Conservation (phyloP, 805 yeast species). For the Blastobotrys attinorum region DNA sequence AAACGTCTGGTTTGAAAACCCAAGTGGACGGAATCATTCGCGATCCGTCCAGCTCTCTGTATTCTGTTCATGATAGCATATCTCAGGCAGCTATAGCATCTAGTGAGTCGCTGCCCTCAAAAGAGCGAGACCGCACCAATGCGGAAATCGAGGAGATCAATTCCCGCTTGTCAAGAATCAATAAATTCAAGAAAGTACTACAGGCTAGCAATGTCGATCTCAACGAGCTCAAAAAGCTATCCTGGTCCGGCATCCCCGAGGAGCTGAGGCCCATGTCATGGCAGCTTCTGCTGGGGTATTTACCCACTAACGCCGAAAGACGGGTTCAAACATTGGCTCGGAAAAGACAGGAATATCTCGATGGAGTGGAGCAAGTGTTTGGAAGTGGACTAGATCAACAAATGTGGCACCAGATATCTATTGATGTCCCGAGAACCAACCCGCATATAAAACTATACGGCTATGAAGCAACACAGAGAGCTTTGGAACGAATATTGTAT, state of each 20-base stretch:
- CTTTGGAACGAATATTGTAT: conserved; percentile 73
- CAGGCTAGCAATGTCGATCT: conserved; percentile 50
- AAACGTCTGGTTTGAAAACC: conserved; percentile 11
- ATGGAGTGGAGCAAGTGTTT: conserved; percentile 63
- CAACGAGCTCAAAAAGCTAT: conserved; percentile 60
- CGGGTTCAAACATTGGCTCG: conserved; percentile 61
- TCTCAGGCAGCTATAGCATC: conserved; percentile 16
- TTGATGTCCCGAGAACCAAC: conserved; percentile 91
- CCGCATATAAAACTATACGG: conserved; percentile 74
- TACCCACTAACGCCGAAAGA: conserved; percentile 77
- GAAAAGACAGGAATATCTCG: conserved; percentile 78
- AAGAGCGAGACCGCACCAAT: conserved; percentile 30
- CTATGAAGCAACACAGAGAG: conserved; percentile 60
- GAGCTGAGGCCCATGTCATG: conserved; percentile 76
- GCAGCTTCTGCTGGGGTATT: conserved; percentile 84
- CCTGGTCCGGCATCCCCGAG: conserved; percentile 93
- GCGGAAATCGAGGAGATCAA: conserved; percentile 49
- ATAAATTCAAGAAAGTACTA: conserved; percentile 59
- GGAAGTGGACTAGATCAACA: conserved; percentile 57
- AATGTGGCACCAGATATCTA: conserved; percentile 92
- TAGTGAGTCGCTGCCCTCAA: conserved; percentile 7
- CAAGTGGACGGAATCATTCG: conserved; percentile 21
- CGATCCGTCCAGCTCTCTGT: conserved; percentile 24
- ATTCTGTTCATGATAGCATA: conserved; percentile 18
- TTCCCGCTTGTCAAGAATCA: conserved; percentile 52